A percentile compares a stretch with the other conserved stretches of the same genome.
Evolutionary conservation across 1,284 basidiomycete species (phyloP).

Genomic region (Apiotrichum mycotoxinovorans): DNA sequence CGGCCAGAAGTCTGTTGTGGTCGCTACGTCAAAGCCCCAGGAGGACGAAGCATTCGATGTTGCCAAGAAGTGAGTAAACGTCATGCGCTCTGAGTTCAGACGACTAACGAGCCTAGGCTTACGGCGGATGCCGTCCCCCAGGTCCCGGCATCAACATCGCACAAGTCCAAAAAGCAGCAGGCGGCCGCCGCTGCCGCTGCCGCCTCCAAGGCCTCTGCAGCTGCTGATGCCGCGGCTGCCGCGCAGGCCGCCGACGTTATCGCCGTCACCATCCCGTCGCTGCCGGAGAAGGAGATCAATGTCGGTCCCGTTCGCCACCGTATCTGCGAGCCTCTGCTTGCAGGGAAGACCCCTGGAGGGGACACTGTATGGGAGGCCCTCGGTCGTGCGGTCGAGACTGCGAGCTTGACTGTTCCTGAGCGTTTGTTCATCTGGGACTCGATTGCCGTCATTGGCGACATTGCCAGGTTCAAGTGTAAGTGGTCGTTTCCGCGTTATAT

Average conservation of each 20-base stretch:
- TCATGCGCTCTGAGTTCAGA: too few species aligned
- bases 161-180: constrained; percentile 55
- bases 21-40: constrained; percentile 34
- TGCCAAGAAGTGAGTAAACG: constrained; percentile 52
- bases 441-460: constrained; percentile 76
- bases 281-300: constrained; percentile 67
- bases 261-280: constrained; percentile 58
- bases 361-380: constrained; percentile 54
- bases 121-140: constrained; percentile 34
- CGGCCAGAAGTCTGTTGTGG: constrained; percentile 17
- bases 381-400: constrained; percentile 36
- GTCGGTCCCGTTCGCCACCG: constrained; percentile 83
- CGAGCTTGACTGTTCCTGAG: constrained; percentile 51
- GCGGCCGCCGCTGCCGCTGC: constrained; percentile 60
- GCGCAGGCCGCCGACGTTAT: constrained; percentile 35
- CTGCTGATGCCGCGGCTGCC: constrained; percentile 59
- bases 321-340: constrained; percentile 82
- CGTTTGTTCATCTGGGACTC: constrained; percentile 74
- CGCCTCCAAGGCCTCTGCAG: constrained; percentile 56
- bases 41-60: constrained; percentile 73
- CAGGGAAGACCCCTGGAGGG: constrained; percentile 50
- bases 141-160: constrained; percentile 24
- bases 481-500: constrained; percentile 3
- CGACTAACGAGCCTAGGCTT: constrained; percentile 18
- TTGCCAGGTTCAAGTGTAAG: constrained; percentile 72